Evolutionary conservation across 2,329 filamentous ascomycete species (phyloP).

Genomic region (Remersonia thermophila): DNA sequence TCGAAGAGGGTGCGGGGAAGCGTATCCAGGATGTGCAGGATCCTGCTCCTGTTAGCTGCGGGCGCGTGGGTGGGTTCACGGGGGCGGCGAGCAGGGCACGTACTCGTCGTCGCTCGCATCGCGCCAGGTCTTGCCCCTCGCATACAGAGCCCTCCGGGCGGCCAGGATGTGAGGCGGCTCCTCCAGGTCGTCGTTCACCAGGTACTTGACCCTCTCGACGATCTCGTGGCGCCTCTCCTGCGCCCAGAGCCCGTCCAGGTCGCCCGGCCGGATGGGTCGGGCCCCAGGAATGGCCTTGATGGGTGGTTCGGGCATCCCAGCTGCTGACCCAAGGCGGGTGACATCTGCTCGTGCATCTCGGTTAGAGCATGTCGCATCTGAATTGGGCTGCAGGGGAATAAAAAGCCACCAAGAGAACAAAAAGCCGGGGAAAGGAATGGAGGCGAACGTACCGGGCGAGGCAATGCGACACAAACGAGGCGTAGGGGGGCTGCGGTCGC

Average conservation of each 20-base stretch:
- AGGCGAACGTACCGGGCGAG: too few species aligned
- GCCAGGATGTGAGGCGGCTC: conserved; percentile 6
- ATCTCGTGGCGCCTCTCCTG: conserved; percentile 9
- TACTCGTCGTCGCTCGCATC: conserved; percentile 1
- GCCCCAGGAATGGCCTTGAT: neutral
- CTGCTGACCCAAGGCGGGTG: too few species aligned
- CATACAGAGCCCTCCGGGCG: neutral
- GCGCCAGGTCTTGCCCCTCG: neutral
- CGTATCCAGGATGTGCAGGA: neutral
- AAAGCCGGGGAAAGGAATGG: too few species aligned
- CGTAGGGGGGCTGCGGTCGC: too few species aligned
- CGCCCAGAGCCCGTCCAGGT: neutral
- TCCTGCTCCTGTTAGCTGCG: neutral
- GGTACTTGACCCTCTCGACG: conserved; percentile 1
- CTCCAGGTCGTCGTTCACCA: conserved; percentile 6
- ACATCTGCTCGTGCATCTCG: too few species aligned
- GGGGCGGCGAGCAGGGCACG: neutral
- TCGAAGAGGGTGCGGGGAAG: neutral
- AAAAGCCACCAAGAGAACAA: too few species aligned
- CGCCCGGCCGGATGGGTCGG: neutral
- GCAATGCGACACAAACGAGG: too few species aligned
- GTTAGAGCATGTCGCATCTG: too few species aligned
- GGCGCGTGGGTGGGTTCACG: neutral
- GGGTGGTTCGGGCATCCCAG: conserved; percentile 5
- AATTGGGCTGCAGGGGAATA: too few species aligned